Evolutionary conservation across 2,329 filamentous ascomycete genomes (phyloP).

Genomic region (Colletotrichum brevisporum): DNA sequence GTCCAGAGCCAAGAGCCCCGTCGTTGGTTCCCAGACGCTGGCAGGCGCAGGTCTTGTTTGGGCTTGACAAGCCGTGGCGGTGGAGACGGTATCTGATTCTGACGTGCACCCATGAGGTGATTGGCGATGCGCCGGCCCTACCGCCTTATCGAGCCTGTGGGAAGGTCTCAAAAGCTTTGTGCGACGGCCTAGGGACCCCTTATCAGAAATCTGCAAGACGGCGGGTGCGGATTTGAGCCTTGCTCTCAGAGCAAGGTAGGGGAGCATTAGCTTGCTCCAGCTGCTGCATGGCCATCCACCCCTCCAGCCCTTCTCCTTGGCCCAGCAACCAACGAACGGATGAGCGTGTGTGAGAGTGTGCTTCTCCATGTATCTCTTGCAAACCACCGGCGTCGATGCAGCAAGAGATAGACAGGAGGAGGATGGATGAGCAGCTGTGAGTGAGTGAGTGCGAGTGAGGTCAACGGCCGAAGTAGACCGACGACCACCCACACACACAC

Average conservation of each 20-base stretch:
- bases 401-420: constrained; percentile 32
- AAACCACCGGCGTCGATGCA: constrained; percentile 24
- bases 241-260: not conserved
- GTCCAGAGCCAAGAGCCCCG: constrained; percentile 20
- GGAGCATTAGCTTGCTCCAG: too few relatives aligned
- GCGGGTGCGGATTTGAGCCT: constrained; percentile 33
- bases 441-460: not conserved
- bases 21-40: constrained; percentile 37
- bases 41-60: constrained; percentile 36
- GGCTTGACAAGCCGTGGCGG: constrained; percentile 38
- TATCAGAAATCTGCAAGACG: constrained; percentile 39
- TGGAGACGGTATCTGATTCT: not conserved
- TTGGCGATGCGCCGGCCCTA: constrained; percentile 18
- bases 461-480: not conserved
- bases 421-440: not conserved
- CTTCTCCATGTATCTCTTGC: constrained; percentile 24
- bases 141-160: constrained; percentile 35
- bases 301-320: constrained; percentile 9
- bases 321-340: constrained; percentile 17
- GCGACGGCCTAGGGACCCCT: constrained; percentile 12
- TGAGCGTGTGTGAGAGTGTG: constrained; percentile 18
- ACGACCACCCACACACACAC: too few relatives aligned
- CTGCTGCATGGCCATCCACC: not conserved
- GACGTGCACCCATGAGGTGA: constrained; percentile 13
- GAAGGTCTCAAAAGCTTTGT: constrained; percentile 2